phyloP scores from a whole-genome alignment of 176 grass and related monocot species.

The barley (Hordeum vulgare) region MorexV3_pseudomolecules_assembly NC_058524.1:24826080-24826579 shows the following conservation, averaged over 20 bases:
- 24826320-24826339: background rate
- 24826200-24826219: too few relatives aligned
- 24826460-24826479: slow-evolving; percentile 58
- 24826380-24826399: background rate
- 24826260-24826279: background rate
- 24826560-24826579: background rate
- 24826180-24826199: too few relatives aligned
- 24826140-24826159: too few relatives aligned
- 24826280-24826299: background rate
- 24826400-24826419: background rate
- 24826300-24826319: background rate
- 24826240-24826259: too few relatives aligned
- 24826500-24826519: background rate
- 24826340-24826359: background rate
- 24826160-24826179: too few relatives aligned
- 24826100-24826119: too few relatives aligned
- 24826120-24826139: too few relatives aligned
- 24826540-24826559: background rate
- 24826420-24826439: background rate
- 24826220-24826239: too few relatives aligned
- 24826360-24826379: background rate
- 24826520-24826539: background rate
- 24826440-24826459: slow-evolving; percentile 45
- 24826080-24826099: too few relatives aligned
- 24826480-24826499: background rate